Conservation (phyloP, 129 eudicot species). For the Scalesia atractyloides region DNA sequence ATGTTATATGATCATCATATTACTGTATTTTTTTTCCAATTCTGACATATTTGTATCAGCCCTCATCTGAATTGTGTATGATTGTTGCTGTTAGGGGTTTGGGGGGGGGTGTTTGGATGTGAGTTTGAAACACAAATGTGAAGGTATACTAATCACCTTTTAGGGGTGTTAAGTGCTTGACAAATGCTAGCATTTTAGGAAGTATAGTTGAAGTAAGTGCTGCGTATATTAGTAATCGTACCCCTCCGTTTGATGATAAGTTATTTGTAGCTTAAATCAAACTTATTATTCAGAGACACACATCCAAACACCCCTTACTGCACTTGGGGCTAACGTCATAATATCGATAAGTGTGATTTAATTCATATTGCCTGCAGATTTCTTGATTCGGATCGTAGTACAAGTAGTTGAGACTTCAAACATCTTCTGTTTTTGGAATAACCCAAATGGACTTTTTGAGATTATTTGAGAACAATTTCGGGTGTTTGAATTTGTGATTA, state of each 20-base stretch:
- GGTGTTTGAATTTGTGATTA: slow-evolving; percentile 18
- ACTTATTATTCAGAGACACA: neutral
- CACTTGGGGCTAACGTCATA: neutral
- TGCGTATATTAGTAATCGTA: no score
- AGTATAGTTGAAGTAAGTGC: neutral
- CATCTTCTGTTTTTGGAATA: neutral
- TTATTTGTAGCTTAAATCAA: neutral
- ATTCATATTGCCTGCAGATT: slow-evolving; percentile 23
- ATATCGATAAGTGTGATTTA: slow-evolving; percentile 1
- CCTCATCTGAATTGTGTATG: neutral
- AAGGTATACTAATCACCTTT: neutral
- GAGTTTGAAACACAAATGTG: neutral
- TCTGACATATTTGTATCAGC: neutral
- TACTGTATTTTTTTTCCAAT: neutral
- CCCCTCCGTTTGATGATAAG: neutral
- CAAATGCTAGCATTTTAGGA: neutral
- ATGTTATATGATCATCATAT: neutral
- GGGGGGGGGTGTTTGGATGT: neutral
- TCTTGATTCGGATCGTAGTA: slow-evolving; percentile 16
- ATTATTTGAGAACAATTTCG: slow-evolving; percentile 7
- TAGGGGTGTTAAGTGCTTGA: neutral
- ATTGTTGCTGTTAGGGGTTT: neutral
- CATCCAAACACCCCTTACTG: neutral
- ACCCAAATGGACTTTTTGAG: slow-evolving; percentile 1
- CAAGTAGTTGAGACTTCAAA: slow-evolving; percentile 16